Percentiles rank a stretch among this genome's conserved stretches.
phyloP scores from a whole-genome alignment of 805 yeast genomes.

The Sugiyamaella boreocaroliniensis region DNA sequence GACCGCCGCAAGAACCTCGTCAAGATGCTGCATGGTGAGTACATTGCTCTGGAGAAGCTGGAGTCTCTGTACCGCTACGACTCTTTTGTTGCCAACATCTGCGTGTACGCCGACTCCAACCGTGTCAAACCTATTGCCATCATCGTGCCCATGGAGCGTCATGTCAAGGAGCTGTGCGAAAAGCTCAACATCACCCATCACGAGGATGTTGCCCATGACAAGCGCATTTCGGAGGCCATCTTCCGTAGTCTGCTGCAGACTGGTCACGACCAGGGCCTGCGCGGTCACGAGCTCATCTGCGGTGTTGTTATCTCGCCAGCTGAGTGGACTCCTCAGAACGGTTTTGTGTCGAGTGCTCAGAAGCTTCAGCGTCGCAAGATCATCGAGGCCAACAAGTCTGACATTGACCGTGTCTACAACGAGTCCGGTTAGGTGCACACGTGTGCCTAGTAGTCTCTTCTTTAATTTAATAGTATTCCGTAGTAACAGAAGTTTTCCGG shows the following conservation, averaged over 20 bases:
- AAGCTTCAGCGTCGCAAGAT: slow-evolving; percentile 92
- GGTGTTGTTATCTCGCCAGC: slow-evolving; percentile 74
- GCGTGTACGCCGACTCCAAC: slow-evolving; percentile 85
- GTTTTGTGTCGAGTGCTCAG: slow-evolving; percentile 90
- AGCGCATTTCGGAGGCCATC: slow-evolving; percentile 49
- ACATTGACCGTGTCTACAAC: slow-evolving; percentile 60
- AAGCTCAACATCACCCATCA: slow-evolving; percentile 49
- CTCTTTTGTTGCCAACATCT: slow-evolving; percentile 66
- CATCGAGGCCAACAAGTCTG: slow-evolving; percentile 56
- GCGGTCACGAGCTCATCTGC: slow-evolving; percentile 76
- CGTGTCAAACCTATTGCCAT: slow-evolving; percentile 92
- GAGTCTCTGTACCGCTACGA: slow-evolving; percentile 88
- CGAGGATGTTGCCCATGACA: slow-evolving; percentile 46
- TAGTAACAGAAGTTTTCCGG: not conserved
- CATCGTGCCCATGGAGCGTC: slow-evolving; percentile 70
- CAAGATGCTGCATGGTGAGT: slow-evolving; percentile 94
- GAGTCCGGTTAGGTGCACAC: not conserved
- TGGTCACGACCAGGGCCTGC: slow-evolving; percentile 73
- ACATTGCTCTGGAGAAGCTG: slow-evolving; percentile 91
- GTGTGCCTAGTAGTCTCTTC: not conserved
- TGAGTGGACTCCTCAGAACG: slow-evolving; percentile 98
- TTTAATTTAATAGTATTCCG: slow-evolving; percentile 1
- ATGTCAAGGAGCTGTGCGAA: slow-evolving; percentile 53
- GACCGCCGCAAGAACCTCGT: slow-evolving; percentile 95
- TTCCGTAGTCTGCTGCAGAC: slow-evolving; percentile 58